A percentile compares a stretch with the other conserved stretches of the same genome.
Conservation (phyloP, 768 basidiomycete species). For the Tricholoma terreum region DNA sequence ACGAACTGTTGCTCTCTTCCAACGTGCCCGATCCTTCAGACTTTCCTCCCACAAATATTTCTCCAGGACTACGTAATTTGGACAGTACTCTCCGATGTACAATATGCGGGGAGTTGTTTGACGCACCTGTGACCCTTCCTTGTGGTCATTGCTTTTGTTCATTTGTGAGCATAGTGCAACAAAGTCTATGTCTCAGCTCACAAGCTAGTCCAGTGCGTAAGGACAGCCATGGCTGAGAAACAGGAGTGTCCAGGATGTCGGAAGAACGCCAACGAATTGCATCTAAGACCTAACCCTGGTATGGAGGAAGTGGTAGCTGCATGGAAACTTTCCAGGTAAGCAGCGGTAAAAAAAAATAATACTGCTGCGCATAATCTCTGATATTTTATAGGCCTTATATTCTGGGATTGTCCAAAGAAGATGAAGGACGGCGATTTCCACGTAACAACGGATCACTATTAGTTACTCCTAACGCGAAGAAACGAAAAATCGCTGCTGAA, state of each 20-base stretch:
- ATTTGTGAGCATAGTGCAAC: conserved; percentile 40
- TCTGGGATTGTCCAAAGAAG: conserved; percentile 37
- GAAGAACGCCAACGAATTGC: conserved; percentile 52
- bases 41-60: conserved; percentile 46
- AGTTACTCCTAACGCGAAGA: conserved; percentile 12
- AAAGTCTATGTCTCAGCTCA: conserved; percentile 2
- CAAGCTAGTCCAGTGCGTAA: conserved; percentile 55
- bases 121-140: conserved; percentile 65
- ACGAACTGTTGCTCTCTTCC: conserved; percentile 6
- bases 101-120: conserved; percentile 74
- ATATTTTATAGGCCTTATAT: conserved; percentile 37
- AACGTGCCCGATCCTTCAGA: conserved; percentile 65
- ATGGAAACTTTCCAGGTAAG: conserved; percentile 73
- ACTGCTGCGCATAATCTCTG: neutral
- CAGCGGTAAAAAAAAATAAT: neutral
- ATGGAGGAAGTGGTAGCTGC: conserved; percentile 66
- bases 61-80: conserved; percentile 56
- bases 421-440: conserved; percentile 16
- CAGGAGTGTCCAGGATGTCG: conserved; percentile 75
- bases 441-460: neutral
- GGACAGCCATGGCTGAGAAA: conserved; percentile 52
- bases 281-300: conserved; percentile 64
- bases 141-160: conserved; percentile 89
- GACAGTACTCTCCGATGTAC: conserved; percentile 69
- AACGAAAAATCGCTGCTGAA: conserved; percentile 12